phyloP scores from a whole-genome alignment of 768 basidiomycete genomes.

The Suillus placidus region DNA sequence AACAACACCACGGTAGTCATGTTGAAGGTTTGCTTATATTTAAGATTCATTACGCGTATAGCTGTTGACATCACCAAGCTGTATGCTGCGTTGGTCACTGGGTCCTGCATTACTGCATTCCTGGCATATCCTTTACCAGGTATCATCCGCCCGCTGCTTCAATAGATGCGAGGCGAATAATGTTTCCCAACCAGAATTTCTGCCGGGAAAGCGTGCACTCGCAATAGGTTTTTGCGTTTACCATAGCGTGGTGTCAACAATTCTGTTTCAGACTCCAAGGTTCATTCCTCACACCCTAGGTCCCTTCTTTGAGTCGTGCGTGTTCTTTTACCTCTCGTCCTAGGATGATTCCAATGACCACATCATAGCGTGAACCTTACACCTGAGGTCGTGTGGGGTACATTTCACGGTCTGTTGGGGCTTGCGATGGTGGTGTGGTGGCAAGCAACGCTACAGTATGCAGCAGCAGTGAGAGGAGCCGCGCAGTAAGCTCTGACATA shows the following conservation, averaged over 20 bases:
- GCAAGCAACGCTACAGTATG: slow-evolving; percentile 68
- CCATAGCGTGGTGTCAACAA: slow-evolving; percentile 71
- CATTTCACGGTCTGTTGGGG: slow-evolving; percentile 69
- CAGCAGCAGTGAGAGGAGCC: slow-evolving; percentile 40
- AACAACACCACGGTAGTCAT: slow-evolving; percentile 81
- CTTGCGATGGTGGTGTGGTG: slow-evolving; percentile 80
- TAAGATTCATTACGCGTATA: background rate
- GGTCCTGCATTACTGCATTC: slow-evolving; percentile 60
- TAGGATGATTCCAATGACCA: background rate
- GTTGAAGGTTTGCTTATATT: slow-evolving; percentile 58
- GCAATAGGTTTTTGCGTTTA: slow-evolving; percentile 78
- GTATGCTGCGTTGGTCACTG: slow-evolving; percentile 64
- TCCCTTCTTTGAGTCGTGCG: slow-evolving; percentile 58
- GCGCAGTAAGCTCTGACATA: background rate
- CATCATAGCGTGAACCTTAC: slow-evolving; percentile 57
- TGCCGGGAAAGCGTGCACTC: slow-evolving; percentile 83
- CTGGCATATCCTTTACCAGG: slow-evolving; percentile 77
- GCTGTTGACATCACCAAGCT: slow-evolving; percentile 44
- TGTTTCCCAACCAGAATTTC: slow-evolving; percentile 54
- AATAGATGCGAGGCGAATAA: background rate
- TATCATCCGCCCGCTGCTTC: slow-evolving; percentile 37
- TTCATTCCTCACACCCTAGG: slow-evolving; percentile 81
- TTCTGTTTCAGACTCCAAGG: slow-evolving; percentile 75
- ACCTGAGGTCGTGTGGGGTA: slow-evolving; percentile 76
- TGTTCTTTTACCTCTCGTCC: slow-evolving; percentile 18